Conservation (phyloP, 1,284 basidiomycete genomes). For the Naganishia sp. region DNA sequence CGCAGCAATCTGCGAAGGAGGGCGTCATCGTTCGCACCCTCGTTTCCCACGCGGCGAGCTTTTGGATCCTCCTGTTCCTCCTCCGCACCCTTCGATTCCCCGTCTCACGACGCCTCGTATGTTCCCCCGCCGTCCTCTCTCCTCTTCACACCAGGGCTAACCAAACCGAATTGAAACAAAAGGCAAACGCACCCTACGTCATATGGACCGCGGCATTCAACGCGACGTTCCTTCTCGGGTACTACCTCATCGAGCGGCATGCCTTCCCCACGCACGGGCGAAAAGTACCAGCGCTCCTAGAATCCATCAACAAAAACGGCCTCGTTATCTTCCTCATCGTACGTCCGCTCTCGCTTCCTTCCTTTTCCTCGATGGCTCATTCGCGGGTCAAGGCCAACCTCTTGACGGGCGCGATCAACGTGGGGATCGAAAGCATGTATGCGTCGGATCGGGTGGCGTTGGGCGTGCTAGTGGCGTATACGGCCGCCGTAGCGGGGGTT, state of each 20-base stretch:
- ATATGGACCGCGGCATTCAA: conserved; percentile 91
- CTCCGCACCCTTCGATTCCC: conserved; percentile 45
- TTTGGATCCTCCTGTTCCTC: conserved; percentile 68
- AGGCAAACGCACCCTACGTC: conserved; percentile 88
- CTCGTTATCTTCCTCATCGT: conserved; percentile 79
- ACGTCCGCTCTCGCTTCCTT: conserved; percentile 46
- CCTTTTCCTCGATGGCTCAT: background rate
- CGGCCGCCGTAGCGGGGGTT: conserved; percentile 60
- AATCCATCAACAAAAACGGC: conserved; percentile 79
- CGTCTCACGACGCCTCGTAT: conserved; percentile 75
- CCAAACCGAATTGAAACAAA: background rate
- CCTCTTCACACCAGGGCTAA: background rate
- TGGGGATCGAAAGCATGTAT: conserved; percentile 82
- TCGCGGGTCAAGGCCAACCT: conserved; percentile 70
- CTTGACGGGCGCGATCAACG: conserved; percentile 79
- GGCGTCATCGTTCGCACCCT: background rate
- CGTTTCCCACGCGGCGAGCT: conserved; percentile 59
- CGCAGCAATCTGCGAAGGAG: background rate
- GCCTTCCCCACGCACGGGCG: conserved; percentile 61
- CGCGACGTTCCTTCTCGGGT: conserved; percentile 77
- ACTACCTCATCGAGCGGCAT: conserved; percentile 71
- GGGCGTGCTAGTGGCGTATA: conserved; percentile 67
- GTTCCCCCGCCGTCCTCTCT: conserved; percentile 39
- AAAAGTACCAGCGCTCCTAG: conserved; percentile 64
- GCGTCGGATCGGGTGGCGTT: conserved; percentile 63